Percentiles rank a stretch among this genome's conserved stretches.
These are phyloP conservation scores for Plasmodium ovale DNA, from an alignment of 169 alveolate genomes.

Conservation along the genomic window DNA sequence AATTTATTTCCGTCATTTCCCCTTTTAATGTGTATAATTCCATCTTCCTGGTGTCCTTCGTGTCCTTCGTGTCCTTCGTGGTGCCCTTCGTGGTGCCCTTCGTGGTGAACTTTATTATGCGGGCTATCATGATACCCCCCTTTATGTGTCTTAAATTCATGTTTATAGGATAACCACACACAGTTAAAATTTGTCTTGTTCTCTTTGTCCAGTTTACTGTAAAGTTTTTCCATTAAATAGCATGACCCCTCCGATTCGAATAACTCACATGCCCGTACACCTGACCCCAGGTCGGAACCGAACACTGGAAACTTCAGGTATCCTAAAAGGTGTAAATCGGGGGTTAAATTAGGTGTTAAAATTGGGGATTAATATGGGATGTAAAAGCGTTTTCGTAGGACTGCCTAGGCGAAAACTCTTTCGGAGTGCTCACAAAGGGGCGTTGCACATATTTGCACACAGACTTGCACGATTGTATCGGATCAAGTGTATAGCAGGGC, in stretches of 20 bases:
- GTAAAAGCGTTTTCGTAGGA: too few relatives aligned
- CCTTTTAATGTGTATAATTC: neutral
- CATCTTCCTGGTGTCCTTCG: neutral
- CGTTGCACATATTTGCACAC: too few relatives aligned
- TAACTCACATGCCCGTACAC: slow-evolving; percentile 50
- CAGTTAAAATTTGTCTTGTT: slow-evolving; percentile 53
- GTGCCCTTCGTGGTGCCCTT: neutral
- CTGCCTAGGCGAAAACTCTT: too few relatives aligned
- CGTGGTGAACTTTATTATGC: neutral
- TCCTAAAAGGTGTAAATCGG: too few relatives aligned
- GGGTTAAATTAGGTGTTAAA: too few relatives aligned
- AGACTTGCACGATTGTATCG: neutral
- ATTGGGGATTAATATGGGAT: too few relatives aligned
- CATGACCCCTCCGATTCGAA: slow-evolving; percentile 62
- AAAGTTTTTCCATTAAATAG: slow-evolving; percentile 38
- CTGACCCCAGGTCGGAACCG: slow-evolving; percentile 36
- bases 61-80: neutral
- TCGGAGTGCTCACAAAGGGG: too few relatives aligned
- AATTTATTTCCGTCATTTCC: neutral
- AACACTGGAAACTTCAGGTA: slow-evolving; percentile 18
- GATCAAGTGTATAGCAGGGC: neutral
- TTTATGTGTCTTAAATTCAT: slow-evolving; percentile 5
- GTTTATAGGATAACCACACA: slow-evolving; percentile 47
- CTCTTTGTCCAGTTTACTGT: slow-evolving; percentile 4
- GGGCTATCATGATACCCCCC: neutral